Base-by-base conservation (phyloP, 2,329 filamentous ascomycete genomes). In the Exophiala aquamarina region DNA sequence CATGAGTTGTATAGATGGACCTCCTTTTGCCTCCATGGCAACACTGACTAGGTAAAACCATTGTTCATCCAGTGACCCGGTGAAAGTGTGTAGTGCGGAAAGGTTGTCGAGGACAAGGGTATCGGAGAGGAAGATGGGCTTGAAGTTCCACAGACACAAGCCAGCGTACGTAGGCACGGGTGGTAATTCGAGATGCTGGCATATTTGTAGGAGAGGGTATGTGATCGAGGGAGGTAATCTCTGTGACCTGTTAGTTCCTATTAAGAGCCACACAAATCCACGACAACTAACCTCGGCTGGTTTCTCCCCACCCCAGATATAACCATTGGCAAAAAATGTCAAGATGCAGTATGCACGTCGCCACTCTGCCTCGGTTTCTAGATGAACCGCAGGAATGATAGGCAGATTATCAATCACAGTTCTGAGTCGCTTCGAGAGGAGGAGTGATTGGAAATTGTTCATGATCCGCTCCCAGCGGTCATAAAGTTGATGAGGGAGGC, bases 41-140 rank as follows among this genome's bases (percentile, higher is more conserved):
- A 96, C 88, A 0, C 90, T 96, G 42, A 97, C 83, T 10, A 98
- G 77, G 66, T 97, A 98, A 66, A 98, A 98, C 93, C 93, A 98
- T 54, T 93, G 95, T 71, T 98, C 93, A 64, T 98, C 93, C 45
- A 95, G 75, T 6, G 90, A 91, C 41, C 93, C 93, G 13, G 93
- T 97, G 63, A 96, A 94, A 13, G 93, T 96, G 61, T 84, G 82
- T 51, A 97, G 76, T 2, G 89, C 93, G 32, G 89, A 84, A 46
- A 98, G 78, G 61, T 98, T 97, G 62, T 93, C 85, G 36, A 97
- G 77, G 62, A 94, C 89, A 47, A 93, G 82, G 28, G 81, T 79
- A 66, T 96, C 91, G 53, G 89, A 82, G 50, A 83, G 72, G 63
- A 97, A 96, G 44, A 97, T 79, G 1, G 91, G 89, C 68, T 91